phyloP scores from a whole-genome alignment of 2,329 filamentous ascomycete species.

The Trichoderma semiorbis region DNA sequence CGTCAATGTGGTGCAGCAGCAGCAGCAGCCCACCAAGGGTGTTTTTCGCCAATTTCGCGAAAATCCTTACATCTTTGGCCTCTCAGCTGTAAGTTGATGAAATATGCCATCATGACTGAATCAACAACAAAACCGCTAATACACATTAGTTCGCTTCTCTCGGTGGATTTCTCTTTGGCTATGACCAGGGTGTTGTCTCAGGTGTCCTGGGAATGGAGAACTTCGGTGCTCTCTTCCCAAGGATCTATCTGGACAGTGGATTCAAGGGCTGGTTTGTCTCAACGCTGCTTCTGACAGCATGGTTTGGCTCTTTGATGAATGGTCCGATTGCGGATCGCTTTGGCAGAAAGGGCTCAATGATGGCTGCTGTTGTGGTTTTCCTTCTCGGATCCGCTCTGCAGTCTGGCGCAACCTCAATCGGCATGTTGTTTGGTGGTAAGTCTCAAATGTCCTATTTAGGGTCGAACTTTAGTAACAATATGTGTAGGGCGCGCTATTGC shows the following conservation, averaged over 20 bases:
- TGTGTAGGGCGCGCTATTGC: slow-evolving; percentile 39
- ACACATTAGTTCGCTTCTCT: slow-evolving; percentile 31
- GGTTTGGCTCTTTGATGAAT: slow-evolving; percentile 46
- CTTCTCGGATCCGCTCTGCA: slow-evolving; percentile 44
- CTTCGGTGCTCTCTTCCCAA: slow-evolving; percentile 32
- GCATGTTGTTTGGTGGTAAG: slow-evolving; percentile 39
- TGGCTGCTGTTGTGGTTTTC: slow-evolving; percentile 35
- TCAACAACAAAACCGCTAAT: neutral
- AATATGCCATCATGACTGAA: neutral
- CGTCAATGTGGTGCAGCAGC: slow-evolving; percentile 7
- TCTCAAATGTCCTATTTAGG: neutral
- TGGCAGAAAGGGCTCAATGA: slow-evolving; percentile 35
- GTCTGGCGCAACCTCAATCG: slow-evolving; percentile 37
- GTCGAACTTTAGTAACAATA: neutral
- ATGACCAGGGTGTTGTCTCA: slow-evolving; percentile 48
- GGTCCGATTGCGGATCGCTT: slow-evolving; percentile 37
- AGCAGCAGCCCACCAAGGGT: slow-evolving; percentile 23
- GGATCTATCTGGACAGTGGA: slow-evolving; percentile 40
- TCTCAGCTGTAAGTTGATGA: slow-evolving; percentile 36
- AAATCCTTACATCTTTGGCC: slow-evolving; percentile 44
- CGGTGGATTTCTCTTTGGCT: slow-evolving; percentile 45
- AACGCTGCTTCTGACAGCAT: slow-evolving; percentile 45
- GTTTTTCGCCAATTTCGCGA: slow-evolving; percentile 30
- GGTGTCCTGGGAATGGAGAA: slow-evolving; percentile 46
- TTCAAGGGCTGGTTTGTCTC: slow-evolving; percentile 54